These are phyloP conservation scores for Lodderomyces beijingensis DNA, from an alignment of 1,139 yeast genomes.

Conservation along the genomic window DNA sequence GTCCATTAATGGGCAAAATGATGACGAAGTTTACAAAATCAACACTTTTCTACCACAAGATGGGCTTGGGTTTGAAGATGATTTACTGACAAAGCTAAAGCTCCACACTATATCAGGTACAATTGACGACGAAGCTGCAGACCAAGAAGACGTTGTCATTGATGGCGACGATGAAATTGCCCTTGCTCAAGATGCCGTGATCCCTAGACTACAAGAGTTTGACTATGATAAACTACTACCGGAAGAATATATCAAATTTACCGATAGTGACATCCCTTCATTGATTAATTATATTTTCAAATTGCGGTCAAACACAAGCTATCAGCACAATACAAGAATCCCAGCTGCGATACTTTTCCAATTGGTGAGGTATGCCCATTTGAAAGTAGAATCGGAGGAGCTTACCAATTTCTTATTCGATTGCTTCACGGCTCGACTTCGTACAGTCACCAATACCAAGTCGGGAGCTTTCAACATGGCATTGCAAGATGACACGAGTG, in stretches of 20 bases:
- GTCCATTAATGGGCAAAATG: constrained; percentile 14
- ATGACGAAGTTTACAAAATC: constrained; percentile 14
- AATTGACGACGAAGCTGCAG: constrained; percentile 15
- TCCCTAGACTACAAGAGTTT: constrained; percentile 33
- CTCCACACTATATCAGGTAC: constrained; percentile 42
- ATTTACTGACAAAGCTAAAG: constrained; percentile 39
- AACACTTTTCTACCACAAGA: constrained; percentile 18
- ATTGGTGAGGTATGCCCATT: constrained; percentile 59
- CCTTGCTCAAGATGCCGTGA: constrained; percentile 26
- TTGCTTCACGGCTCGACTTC: constrained; percentile 56
- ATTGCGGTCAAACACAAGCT: constrained; percentile 29
- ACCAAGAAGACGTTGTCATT: constrained; percentile 22
- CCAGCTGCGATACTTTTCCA: constrained; percentile 72
- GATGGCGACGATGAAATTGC: constrained; percentile 28
- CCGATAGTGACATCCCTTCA: constrained; percentile 64
- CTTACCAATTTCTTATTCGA: constrained; percentile 57
- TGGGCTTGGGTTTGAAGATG: constrained; percentile 34
- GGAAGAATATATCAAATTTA: constrained; percentile 51
- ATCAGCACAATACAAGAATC: constrained; percentile 52
- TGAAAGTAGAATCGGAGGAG: constrained; percentile 47
- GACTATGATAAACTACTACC: constrained; percentile 44
- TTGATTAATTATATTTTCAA: constrained; percentile 53
- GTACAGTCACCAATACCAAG: constrained; percentile 55
- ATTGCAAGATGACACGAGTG: constrained; percentile 20
- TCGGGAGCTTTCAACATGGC: constrained; percentile 55